These are phyloP conservation scores for Curvularia sp. DNA, from an alignment of 2,329 filamentous ascomycete species.

Conservation along the genomic window DNA sequence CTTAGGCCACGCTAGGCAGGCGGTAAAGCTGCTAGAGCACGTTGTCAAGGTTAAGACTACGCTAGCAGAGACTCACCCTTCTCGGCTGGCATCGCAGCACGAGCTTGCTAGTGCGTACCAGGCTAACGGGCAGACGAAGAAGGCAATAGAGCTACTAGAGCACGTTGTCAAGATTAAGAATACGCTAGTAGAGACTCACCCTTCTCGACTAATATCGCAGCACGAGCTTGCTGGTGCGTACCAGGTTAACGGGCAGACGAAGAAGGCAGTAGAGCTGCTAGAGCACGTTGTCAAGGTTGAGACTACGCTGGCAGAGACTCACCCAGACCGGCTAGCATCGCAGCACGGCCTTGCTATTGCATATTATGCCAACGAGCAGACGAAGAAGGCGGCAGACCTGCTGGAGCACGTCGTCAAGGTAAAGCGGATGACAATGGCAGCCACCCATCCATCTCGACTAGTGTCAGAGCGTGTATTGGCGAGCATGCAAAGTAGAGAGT, in stretches of 20 bases:
- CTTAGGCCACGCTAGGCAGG: background rate
- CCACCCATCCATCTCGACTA: no score
- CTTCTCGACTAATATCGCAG: no score
- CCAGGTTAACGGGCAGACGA: background rate
- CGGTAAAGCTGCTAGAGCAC: constrained; percentile 18
- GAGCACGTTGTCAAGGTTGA: constrained; percentile 18
- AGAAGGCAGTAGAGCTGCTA: constrained; percentile 13
- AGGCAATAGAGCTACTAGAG: constrained; percentile 18
- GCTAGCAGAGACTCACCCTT: background rate
- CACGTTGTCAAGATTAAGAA: constrained; percentile 15
- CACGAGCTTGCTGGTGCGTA: no score
- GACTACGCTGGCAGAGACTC: constrained; percentile 14
- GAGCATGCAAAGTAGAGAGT: no score
- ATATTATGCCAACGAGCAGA: constrained; percentile 4
- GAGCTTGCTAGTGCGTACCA: no score
- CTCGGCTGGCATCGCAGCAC: no score
- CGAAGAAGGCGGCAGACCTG: constrained; percentile 13
- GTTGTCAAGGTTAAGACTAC: constrained; percentile 17
- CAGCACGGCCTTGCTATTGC: constrained; percentile 15
- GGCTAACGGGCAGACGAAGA: background rate
- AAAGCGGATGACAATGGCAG: no score
- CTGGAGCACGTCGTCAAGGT: constrained; percentile 17
- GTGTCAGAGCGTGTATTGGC: no score
- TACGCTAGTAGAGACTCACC: constrained; percentile 17
- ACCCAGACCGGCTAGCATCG: constrained; percentile 18